Evolutionary conservation across 371 early-diverging fungal species (phyloP), one percentile per base, ranked within the genome.

Genomic region (Mucor sp.): DNA sequence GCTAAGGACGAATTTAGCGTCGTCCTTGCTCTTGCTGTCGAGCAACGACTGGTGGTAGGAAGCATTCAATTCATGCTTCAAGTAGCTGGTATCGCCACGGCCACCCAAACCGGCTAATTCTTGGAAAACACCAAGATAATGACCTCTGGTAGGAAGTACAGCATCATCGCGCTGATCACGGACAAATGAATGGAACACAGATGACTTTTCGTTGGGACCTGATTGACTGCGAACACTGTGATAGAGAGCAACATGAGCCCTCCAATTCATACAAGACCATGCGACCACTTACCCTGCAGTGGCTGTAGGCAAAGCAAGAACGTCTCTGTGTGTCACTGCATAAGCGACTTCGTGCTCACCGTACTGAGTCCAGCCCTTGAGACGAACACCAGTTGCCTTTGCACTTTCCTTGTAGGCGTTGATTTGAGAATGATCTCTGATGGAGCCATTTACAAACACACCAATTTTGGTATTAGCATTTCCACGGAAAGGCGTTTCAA

Each of bases 151-250:
- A 8, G 97, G 96, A 64, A 95, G 75, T 39, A 87, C 76, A 2
- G 79, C 66, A 67, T 90, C 87, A 67, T 97, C 92, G 44, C 96
- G 88, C 23, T 75, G 78, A 65, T 97, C 97, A 41, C 81, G 75
- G 0, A 85, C 74, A 68, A 89, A 86, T 39, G 85, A 73, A 72
- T 94, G 91, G 4, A 76, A 71, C 14, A 96, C 57, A 0, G 94
- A 79, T 2, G 94, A 88, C 74, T 97, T 97, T 50, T 92, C 70
- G 47, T 91, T 84, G 71, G 92, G 87, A 14, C 95, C 96, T 8
- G 93, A 94, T 47, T 94, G 90, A 28, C 87, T 79, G 43, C 97
- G 91, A 58, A 97, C 85, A 71, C 94, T 94, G 75, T 39, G 65
- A 6, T 30, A 21, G 23, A 60, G 43, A 23, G 23, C 28, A 32